Evolutionary conservation across 495 filamentous ascomycete species (phyloP), one percentile per base, ranked within the genome.

Genomic region (Penicillium simplicissimum): DNA sequence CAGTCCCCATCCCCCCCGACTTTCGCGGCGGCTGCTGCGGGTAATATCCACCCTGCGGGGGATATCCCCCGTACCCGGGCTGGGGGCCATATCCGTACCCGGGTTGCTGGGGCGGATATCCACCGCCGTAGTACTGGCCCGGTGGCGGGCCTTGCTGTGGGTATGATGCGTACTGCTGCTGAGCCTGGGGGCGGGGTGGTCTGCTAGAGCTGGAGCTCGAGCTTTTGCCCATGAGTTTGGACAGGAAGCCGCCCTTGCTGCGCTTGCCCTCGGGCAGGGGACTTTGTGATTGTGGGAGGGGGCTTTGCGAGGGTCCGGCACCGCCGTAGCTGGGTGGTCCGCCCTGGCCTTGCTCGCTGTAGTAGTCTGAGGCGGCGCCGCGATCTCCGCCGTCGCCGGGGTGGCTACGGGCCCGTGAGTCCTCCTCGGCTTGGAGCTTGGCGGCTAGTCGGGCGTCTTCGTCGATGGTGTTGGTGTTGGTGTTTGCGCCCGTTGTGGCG

Each of bases 351-450:
- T 61, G 23, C 2, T 67, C 60, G 47, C 55, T 67, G 71, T 86
- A 86, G 61, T 81, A 87, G 21, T 68, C 66, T 28, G 78, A 63
- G 13, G 80, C 71, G 1, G 79, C 75, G 19, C 82, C 66, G n/a
- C 61, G 60, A 34, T 52, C 38, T 15, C 45, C 64, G 49, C 59
- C 49, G 59, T 63, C 59, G 58, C 61, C n/a, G 6, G 17, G 9
- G 10, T 14, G 42, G 36, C 62, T 63, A 34, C 76, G 71, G 8
- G 78, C 85, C 14, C 86, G 84, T 0, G 85, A 87, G 62, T 96
- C 81, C 75, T 96, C 91, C 67, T 96, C 89, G 28, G 87, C 91
- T 67, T 97, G 92, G 14, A 96, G 80, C 62, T 88, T 84, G 19
- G 88, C 84, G 9, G 93, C 92, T 2, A 92, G 80, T 2, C 81